Conservation (phyloP, 345 rosid genomes). For the Pelargonium nanum region DNA sequence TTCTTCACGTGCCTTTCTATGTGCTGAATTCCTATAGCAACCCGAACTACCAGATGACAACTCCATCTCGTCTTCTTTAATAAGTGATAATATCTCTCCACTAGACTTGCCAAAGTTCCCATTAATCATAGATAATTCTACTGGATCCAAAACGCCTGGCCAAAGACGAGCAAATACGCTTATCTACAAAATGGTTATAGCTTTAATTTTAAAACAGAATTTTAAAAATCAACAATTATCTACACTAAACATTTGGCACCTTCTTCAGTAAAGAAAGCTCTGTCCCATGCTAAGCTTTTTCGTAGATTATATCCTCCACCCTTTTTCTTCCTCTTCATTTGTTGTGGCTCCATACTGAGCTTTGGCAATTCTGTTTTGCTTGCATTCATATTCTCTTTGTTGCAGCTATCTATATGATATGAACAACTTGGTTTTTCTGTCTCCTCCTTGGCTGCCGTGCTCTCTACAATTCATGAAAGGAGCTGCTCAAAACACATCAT, state of each 20-base stretch:
- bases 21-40: slow-evolving; percentile 22
- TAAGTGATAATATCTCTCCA: slow-evolving; percentile 38
- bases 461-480: slow-evolving; percentile 15
- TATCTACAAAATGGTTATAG: not conserved
- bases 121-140: slow-evolving; percentile 62
- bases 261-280: slow-evolving; percentile 84
- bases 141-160: slow-evolving; percentile 58
- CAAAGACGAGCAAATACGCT: slow-evolving; percentile 4
- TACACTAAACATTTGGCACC: too few relatives aligned
- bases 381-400: slow-evolving; percentile 39
- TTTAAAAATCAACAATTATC: not conserved
- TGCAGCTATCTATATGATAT: slow-evolving; percentile 13
- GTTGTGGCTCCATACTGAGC: slow-evolving; percentile 54
- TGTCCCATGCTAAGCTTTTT: slow-evolving; percentile 89
- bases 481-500: not conserved
- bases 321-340: slow-evolving; percentile 87
- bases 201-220: not conserved
- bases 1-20: slow-evolving; percentile 33
- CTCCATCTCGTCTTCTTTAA: slow-evolving; percentile 50
- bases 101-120: slow-evolving; percentile 27
- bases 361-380: slow-evolving; percentile 40
- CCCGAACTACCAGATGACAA: slow-evolving; percentile 21
- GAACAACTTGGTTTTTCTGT: slow-evolving; percentile 13
- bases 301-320: slow-evolving; percentile 66
- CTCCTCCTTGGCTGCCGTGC: slow-evolving; percentile 10